Evolutionary conservation across 2,329 filamentous ascomycete species (phyloP).

Genomic region (Zymoseptoria ardabiliae): DNA sequence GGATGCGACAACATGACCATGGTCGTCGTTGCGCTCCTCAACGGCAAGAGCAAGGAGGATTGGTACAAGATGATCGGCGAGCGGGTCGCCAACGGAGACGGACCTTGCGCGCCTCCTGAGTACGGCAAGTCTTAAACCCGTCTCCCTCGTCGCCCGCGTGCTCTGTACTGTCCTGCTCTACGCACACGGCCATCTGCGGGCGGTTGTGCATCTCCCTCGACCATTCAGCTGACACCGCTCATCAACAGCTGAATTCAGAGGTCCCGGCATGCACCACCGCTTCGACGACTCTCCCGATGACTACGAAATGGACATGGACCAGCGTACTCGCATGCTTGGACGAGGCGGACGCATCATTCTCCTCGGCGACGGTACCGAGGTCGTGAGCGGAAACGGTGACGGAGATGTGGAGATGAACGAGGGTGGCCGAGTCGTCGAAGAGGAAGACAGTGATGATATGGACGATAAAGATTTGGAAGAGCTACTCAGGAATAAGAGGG

Average conservation of each 20-base stretch:
- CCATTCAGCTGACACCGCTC: slow-evolving; percentile 18
- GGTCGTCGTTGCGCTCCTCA: slow-evolving; percentile 78
- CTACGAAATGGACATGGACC: slow-evolving; percentile 67
- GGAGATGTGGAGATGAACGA: slow-evolving; percentile 87
- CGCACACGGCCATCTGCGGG: background rate
- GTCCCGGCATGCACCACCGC: slow-evolving; percentile 43
- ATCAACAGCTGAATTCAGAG: slow-evolving; percentile 42
- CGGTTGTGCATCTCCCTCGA: background rate
- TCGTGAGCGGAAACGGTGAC: slow-evolving; percentile 65
- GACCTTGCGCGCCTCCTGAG: slow-evolving; percentile 96
- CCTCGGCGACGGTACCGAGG: slow-evolving; percentile 89
- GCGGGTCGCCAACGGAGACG: slow-evolving; percentile 91
- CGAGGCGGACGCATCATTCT: slow-evolving; percentile 81
- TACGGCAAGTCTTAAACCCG: slow-evolving; percentile 72
- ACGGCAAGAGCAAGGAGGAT: slow-evolving; percentile 89
- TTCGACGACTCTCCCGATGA: slow-evolving; percentile 47
- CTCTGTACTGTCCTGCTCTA: slow-evolving; percentile 2
- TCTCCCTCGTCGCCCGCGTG: slow-evolving; percentile 7
- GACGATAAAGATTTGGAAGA: slow-evolving; percentile 64
- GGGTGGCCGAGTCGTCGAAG: slow-evolving; percentile 44
- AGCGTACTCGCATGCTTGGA: slow-evolving; percentile 59
- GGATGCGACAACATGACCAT: slow-evolving; percentile 99
- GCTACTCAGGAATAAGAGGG: slow-evolving; percentile 57
- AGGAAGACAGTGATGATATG: slow-evolving; percentile 36
- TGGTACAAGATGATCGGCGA: slow-evolving; percentile 96